These are phyloP conservation scores for Globisporangium viniferum DNA, from an alignment of 352 stramenopile species.

Conservation along the genomic window DNA sequence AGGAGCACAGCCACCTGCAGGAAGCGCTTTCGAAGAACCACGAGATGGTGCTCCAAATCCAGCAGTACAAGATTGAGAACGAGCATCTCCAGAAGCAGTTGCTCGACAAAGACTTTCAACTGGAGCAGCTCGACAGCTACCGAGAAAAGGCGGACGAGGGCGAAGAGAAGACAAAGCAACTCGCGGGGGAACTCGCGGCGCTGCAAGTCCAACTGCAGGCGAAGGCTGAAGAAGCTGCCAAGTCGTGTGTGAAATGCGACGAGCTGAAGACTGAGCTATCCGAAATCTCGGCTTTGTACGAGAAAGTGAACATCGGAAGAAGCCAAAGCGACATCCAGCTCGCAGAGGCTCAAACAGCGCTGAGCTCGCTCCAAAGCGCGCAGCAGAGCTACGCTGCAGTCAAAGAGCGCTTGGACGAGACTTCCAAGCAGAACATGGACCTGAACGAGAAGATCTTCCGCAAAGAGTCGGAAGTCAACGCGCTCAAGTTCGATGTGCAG, in stretches of 20 bases:
- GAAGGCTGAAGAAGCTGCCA: slow-evolving; percentile 30
- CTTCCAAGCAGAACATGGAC: slow-evolving; percentile 50
- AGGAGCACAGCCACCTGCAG: slow-evolving; percentile 36
- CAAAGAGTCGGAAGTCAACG: slow-evolving; percentile 46
- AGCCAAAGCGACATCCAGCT: slow-evolving; percentile 58
- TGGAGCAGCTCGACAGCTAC: slow-evolving; percentile 57
- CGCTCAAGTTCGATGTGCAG: slow-evolving; percentile 42
- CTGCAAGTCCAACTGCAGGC: slow-evolving; percentile 35
- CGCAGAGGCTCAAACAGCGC: slow-evolving; percentile 43
- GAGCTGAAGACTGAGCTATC: slow-evolving; percentile 44
- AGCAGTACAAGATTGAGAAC: slow-evolving; percentile 77
- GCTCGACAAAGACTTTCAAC: slow-evolving; percentile 59
- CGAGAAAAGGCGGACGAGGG: slow-evolving; percentile 41
- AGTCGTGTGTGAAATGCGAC: slow-evolving; percentile 36
- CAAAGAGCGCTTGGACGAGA: slow-evolving; percentile 41
- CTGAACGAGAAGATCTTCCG: slow-evolving; percentile 55
- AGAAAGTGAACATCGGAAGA: slow-evolving; percentile 58
- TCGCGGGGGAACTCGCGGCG: slow-evolving; percentile 27
- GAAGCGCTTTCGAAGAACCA: slow-evolving; percentile 27
- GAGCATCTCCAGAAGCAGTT: slow-evolving; percentile 68
- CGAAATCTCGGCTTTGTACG: slow-evolving; percentile 50
- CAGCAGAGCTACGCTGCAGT: slow-evolving; percentile 36
- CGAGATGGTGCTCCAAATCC: slow-evolving; percentile 44
- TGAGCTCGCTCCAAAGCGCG: slow-evolving; percentile 35
- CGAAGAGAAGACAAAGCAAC: slow-evolving; percentile 35